These are phyloP conservation scores for Eurotiales sp. DNA, from an alignment of 2,329 filamentous ascomycete species.

Conservation along the genomic window DNA sequence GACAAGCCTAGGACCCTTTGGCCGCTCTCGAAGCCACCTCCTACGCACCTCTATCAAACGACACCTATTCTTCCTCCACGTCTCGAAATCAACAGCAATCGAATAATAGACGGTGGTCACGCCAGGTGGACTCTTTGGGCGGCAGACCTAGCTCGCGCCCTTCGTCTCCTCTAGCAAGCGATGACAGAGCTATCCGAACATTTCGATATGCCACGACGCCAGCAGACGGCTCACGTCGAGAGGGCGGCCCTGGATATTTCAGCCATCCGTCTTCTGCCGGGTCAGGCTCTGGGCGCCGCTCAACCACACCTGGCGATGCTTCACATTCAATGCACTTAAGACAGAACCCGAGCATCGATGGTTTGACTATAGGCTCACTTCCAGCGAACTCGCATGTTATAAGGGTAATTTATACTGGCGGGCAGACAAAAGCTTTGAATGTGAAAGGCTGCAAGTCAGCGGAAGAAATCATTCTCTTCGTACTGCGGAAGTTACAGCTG, in stretches of 20 bases:
- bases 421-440: constrained; percentile 88
- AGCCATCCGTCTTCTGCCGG: constrained; percentile 52
- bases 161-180: constrained; percentile 65
- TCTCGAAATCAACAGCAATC: constrained; percentile 50
- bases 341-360: constrained; percentile 80
- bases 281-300: constrained; percentile 52
- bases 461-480: constrained; percentile 88
- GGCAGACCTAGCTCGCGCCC: constrained; percentile 56
- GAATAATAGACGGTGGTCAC: constrained; percentile 61
- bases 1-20: constrained; percentile 67
- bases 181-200: constrained; percentile 48
- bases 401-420: constrained; percentile 86
- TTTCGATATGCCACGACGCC: constrained; percentile 52
- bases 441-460: constrained; percentile 87
- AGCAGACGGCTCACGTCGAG: constrained; percentile 47
- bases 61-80: constrained; percentile 57
- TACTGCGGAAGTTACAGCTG: constrained; percentile 79
- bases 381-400: constrained; percentile 86
- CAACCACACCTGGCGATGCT: constrained; percentile 61
- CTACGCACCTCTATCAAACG: constrained; percentile 60
- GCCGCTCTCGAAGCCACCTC: constrained; percentile 68
- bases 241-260: constrained; percentile 51
- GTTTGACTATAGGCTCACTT: constrained; percentile 78
- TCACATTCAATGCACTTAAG: constrained; percentile 65
- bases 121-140: constrained; percentile 35